These are phyloP conservation scores for Kingdonia uniflora DNA, from an alignment of 164 flowering plant species.

Conservation along the genomic window DNA sequence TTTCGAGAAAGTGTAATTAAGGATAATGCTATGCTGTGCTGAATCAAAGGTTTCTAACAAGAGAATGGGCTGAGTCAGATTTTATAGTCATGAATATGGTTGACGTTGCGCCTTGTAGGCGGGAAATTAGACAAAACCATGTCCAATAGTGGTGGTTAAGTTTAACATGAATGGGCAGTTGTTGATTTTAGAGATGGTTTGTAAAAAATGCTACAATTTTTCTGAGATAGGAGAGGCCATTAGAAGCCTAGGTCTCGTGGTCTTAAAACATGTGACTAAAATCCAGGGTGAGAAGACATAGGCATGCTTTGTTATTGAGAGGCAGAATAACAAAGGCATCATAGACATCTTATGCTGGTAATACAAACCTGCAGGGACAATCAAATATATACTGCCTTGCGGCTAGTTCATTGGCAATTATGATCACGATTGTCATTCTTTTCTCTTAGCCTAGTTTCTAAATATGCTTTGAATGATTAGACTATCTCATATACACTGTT, in stretches of 20 bases:
- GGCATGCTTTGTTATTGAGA: slow-evolving; percentile 83
- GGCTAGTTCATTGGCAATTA: no score
- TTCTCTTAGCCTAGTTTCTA: no score
- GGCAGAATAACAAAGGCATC: no score
- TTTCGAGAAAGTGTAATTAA: slow-evolving; percentile 58
- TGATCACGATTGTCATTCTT: no score
- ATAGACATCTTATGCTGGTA: no score
- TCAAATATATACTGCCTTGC: no score
- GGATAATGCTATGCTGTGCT: slow-evolving; percentile 58
- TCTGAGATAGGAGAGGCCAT: slow-evolving; percentile 70
- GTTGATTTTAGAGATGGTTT: slow-evolving; percentile 69
- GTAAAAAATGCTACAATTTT: slow-evolving; percentile 65
- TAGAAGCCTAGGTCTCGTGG: slow-evolving; percentile 56
- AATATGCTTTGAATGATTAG: no score
- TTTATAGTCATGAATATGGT: slow-evolving; percentile 43
- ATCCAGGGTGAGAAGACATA: slow-evolving; percentile 52
- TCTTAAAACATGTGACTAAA: slow-evolving; percentile 61
- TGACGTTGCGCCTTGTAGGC: slow-evolving; percentile 83
- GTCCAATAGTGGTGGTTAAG: slow-evolving; percentile 65
- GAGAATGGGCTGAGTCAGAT: slow-evolving; percentile 24
- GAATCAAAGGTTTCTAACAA: slow-evolving; percentile 47
- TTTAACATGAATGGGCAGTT: slow-evolving; percentile 57
- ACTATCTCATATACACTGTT: no score
- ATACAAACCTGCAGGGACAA: no score
- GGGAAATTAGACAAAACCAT: slow-evolving; percentile 51